Base-by-base conservation (phyloP, 257 asterid genomes). In the Fraxinus cuspidata region DNA sequence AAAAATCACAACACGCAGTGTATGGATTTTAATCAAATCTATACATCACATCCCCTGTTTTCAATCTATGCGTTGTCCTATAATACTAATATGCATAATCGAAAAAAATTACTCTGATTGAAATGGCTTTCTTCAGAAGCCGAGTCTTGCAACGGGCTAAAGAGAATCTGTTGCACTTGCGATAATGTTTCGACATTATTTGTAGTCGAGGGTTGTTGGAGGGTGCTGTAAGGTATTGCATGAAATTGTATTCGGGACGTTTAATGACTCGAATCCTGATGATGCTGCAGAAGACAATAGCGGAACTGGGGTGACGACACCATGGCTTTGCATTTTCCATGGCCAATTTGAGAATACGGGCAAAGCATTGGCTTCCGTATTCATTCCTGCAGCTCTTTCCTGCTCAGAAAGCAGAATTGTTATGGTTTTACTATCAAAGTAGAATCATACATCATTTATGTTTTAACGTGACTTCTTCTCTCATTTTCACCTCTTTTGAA, bases 231-330 rank as follows among this genome's bases (percentile, higher is more conserved):
- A 75, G 83, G 82, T 34, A 82, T 38, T 53, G 80, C 70, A 32
- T 83, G 88, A 71, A 42, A 84, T 74, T 89, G 84, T 42, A 83
- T 40, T 72, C 72, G 83, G 77, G 90, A 73, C 28, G 86, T 74
- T 47, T 44, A 82, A 66, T 16, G 88, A 79, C 76, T 82, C 74
- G 96, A 91, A 90, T 92, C 96, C 95, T 90, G 97, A 90, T 92
- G 97, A 90, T 92, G 96, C 97, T 92, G 96, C 96, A 76, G 97
- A 80, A 76, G 92, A 76, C 81, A 84, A 85, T 69, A 88, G 38
- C 23, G 91, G 89, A 75, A 86, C 79, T 4, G 90, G 81, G 47
- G 82, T 64, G 74, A 79, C 84, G 82, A 79, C 77, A 76, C 86
- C 89, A 23, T 89, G 90, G 84, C 86, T 74, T 75, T 81, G 89